These are phyloP conservation scores for Apiospora malaysiana DNA, from an alignment of 2,329 filamentous ascomycete species.

Conservation along the genomic window DNA sequence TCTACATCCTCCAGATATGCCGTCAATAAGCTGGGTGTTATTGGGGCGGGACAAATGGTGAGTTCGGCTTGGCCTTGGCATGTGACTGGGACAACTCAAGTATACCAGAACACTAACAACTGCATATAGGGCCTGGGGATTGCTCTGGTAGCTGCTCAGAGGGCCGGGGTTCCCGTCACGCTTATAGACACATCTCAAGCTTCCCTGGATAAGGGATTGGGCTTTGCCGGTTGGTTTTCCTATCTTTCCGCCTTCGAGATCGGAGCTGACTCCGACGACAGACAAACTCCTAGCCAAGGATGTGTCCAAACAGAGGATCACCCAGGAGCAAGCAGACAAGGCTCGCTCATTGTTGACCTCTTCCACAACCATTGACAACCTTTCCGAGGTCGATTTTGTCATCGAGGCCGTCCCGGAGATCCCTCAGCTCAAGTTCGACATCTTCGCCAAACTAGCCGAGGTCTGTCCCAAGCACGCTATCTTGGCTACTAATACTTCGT, in stretches of 20 bases:
- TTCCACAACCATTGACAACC: conserved; percentile 75
- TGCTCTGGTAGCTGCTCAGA: conserved; percentile 89
- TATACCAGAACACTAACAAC: conserved; percentile 34
- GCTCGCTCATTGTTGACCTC: conserved; percentile 72
- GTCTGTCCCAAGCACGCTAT: conserved; percentile 86
- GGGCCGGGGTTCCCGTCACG: conserved; percentile 81
- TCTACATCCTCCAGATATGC: conserved; percentile 55
- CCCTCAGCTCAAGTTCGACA: conserved; percentile 81
- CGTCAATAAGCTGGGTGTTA: conserved; percentile 86
- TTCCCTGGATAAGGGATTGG: conserved; percentile 85
- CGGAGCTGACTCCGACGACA: conserved; percentile 38
- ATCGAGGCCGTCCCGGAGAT: conserved; percentile 98
- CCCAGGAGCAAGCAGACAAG: conserved; percentile 78
- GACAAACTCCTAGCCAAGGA: conserved; percentile 95
- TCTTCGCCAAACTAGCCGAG: conserved; percentile 82
- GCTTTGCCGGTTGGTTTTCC: conserved; percentile 75
- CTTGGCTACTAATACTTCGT: conserved; percentile 97
- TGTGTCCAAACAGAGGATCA: conserved; percentile 84
- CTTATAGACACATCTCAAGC: conserved; percentile 84
- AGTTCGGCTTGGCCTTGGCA: conserved; percentile 43
- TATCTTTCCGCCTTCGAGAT: not conserved
- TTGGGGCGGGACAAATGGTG: conserved; percentile 97
- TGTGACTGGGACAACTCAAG: conserved; percentile 38
- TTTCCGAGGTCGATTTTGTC: conserved; percentile 89
- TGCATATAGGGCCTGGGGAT: conserved; percentile 83